Percentiles rank a stretch among this genome's conserved stretches.
These are phyloP conservation scores for Eimeria acervulina DNA, from an alignment of 169 alveolate genomes.

Conservation along the genomic window DNA sequence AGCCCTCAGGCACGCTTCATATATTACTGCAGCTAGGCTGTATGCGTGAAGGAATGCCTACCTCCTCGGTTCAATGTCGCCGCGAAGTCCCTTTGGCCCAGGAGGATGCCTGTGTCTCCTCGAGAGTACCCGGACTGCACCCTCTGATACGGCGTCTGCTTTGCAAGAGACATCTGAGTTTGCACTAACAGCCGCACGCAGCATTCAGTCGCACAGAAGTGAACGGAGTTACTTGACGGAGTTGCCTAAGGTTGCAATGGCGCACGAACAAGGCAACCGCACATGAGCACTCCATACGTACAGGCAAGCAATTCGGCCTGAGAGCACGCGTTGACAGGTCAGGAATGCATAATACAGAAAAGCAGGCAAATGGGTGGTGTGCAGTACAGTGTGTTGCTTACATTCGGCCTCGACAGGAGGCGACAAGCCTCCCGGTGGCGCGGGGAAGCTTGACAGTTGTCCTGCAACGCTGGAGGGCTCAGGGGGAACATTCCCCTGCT, in stretches of 20 bases:
- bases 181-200: constrained; percentile 27
- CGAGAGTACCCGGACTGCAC: constrained; percentile 8
- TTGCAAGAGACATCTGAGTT: constrained; percentile 63
- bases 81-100: constrained; percentile 68
- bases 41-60: neutral
- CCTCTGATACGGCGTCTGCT: constrained; percentile 64
- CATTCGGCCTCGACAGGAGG: constrained; percentile 59
- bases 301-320: neutral
- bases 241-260: neutral
- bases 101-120: constrained; percentile 58
- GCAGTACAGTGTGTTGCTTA: neutral
- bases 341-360: neutral
- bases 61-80: constrained; percentile 57
- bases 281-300: neutral
- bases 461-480: constrained; percentile 51
- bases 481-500: constrained; percentile 36
- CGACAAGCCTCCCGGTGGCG: constrained; percentile 66
- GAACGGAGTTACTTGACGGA: neutral
- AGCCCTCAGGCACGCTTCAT: neutral
- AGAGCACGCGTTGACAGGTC: neutral
- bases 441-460: constrained; percentile 53
- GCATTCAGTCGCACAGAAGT: neutral
- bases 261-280: neutral
- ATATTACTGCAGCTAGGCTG: neutral
- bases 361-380: neutral